phyloP scores from a whole-genome alignment of 2,329 filamentous ascomycete genomes.

The Ceratocystis harringtonii region DNA sequence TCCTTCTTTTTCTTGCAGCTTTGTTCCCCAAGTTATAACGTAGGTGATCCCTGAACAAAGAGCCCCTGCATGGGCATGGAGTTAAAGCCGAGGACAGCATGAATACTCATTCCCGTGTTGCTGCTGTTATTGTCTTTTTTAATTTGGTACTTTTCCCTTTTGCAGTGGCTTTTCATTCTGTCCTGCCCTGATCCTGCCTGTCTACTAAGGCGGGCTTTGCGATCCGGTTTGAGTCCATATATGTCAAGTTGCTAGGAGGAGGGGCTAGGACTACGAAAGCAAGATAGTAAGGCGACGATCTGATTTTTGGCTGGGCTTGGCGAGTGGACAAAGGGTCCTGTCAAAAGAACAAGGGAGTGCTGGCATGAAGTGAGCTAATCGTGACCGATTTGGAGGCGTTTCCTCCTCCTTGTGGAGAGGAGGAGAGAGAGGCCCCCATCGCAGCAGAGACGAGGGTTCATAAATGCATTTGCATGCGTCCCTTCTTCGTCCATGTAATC shows the following conservation, averaged over 20 bases:
- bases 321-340: slow-evolving; percentile 3
- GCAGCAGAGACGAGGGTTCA: neutral
- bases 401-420: too few relatives aligned
- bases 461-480: neutral
- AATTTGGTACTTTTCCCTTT: neutral
- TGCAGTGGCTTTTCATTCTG: neutral
- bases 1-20: neutral
- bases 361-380: neutral
- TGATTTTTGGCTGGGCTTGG: neutral
- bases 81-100: neutral
- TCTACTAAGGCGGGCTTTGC: neutral
- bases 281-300: neutral
- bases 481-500: neutral
- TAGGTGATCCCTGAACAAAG: neutral
- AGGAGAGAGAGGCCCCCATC: neutral
- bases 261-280: neutral
- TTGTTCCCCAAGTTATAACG: neutral
- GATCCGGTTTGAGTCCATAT: neutral
- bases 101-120: neutral
- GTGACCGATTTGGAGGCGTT: too few relatives aligned
- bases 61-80: neutral
- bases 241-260: neutral
- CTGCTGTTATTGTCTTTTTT: neutral
- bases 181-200: neutral
- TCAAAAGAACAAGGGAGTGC: neutral